Evolutionary conservation across 768 basidiomycete species (phyloP).

Genomic region (Rhodotorula toruloides): DNA sequence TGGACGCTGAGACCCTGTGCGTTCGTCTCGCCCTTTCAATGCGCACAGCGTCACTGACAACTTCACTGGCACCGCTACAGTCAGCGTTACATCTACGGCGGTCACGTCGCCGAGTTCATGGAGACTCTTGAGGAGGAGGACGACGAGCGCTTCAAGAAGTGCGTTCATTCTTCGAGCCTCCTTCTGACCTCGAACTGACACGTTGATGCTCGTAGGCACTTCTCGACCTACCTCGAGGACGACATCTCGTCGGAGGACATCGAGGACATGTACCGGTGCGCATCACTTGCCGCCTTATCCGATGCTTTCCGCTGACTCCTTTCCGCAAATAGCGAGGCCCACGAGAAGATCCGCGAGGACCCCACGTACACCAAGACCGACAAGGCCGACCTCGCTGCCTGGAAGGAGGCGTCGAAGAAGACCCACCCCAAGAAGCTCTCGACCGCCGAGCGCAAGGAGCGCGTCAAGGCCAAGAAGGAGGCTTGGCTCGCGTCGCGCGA

Average conservation of each 20-base stretch:
- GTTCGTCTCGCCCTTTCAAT: neutral
- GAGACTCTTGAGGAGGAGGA: conserved; percentile 98
- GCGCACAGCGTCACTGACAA: neutral
- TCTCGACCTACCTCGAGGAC: conserved; percentile 89
- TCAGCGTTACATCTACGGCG: conserved; percentile 79
- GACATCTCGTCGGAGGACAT: conserved; percentile 94
- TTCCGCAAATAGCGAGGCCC: conserved; percentile 58
- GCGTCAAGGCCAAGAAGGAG: conserved; percentile 69
- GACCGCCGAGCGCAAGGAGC: conserved; percentile 66
- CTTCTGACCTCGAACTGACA: neutral
- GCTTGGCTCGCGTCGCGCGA: conserved; percentile 7
- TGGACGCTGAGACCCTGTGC: conserved; percentile 68
- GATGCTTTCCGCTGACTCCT: neutral
- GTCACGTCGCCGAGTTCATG: conserved; percentile 98
- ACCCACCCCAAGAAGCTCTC: conserved; percentile 57
- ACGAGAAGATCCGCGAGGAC: conserved; percentile 92
- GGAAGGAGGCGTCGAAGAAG: conserved; percentile 65
- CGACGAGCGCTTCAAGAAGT: conserved; percentile 67
- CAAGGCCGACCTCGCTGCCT: conserved; percentile 56
- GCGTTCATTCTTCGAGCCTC: too few species aligned
- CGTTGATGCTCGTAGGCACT: conserved; percentile 83
- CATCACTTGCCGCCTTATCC: neutral
- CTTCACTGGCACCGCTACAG: neutral
- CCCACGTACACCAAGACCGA: conserved; percentile 79
- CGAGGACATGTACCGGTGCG: conserved; percentile 72